Base-by-base conservation (phyloP, 768 basidiomycete genomes). In the Phanerochaete sordida region DNA sequence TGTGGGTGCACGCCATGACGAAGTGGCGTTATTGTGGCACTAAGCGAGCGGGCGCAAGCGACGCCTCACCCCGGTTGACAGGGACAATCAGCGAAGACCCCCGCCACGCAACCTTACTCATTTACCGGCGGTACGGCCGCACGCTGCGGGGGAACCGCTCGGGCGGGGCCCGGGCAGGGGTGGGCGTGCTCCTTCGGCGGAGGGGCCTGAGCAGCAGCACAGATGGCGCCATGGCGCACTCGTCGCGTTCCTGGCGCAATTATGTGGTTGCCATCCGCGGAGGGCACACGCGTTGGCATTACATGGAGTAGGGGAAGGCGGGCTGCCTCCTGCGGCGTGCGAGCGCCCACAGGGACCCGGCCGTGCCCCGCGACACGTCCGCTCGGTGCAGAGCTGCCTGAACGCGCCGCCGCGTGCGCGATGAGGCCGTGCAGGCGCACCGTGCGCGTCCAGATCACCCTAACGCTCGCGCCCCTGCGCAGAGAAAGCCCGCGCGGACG, bases 11-110 rank as follows among this genome's bases (percentile, higher is more conserved):
- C 19, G 47, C 24, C 24, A 48, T 48, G 47, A 48, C 47, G 6
- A 48, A 26, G 47, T 48, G 47, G 47, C 47, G 47, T 26, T 48
- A 48, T 48, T 48, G 47, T 48, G 47, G 47, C 47, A 48, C 47
- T 48, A 43, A 19, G 47, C 47, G 47, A 26, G 24, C 13, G 3
- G 13, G 5, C 6, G 7, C 13, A 19, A 19, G 39, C 19, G 39
- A 43, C 19, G 19, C 8, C 19, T 9, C 39, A 43, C 19, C 7
- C 16, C 47, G 24, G 5, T 8, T 48, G 47, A 26, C 47, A 48
- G 47, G 47, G 21, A 26, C 47, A 24, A 48, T 48, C 47, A 48
- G 11, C 23, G 47, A 19, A 48, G 47, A 16, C 4, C 3, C 8
- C n/a, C 24, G 47, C 6, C 23, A 28, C 24, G 23, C 47, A 48